Evolutionary conservation across 352 stramenopile species (phyloP).

Genomic region (Phytophthora sp.): DNA sequence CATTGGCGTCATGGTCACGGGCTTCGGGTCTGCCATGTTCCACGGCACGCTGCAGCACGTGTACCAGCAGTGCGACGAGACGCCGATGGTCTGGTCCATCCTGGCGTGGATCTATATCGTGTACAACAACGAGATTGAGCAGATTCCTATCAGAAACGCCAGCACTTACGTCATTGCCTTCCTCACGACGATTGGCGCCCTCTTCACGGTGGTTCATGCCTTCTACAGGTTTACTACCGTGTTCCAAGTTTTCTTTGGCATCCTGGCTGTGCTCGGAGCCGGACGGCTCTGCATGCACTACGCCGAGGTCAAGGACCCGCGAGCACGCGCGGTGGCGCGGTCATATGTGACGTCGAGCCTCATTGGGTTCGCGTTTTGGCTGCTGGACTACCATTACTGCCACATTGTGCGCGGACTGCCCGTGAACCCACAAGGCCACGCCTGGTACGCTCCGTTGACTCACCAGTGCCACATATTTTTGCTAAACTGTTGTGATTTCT

Average conservation of each 20-base stretch:
- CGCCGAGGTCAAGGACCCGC: conserved; percentile 55
- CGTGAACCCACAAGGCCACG: conserved; percentile 81
- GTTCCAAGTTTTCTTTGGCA: conserved; percentile 82
- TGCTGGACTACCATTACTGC: conserved; percentile 87
- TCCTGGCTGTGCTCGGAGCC: conserved; percentile 56
- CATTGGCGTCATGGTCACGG: conserved; percentile 78
- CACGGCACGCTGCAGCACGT: conserved; percentile 85
- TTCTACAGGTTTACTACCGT: conserved; percentile 81
- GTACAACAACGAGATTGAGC: conserved; percentile 75
- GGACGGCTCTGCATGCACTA: conserved; percentile 70
- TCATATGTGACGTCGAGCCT: conserved; percentile 71
- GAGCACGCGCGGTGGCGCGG: conserved; percentile 57
- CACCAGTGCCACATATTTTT: not conserved
- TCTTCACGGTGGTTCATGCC: conserved; percentile 74
- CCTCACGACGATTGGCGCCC: conserved; percentile 59
- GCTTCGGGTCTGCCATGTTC: conserved; percentile 85
- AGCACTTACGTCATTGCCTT: conserved; percentile 48
- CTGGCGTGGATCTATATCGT: conserved; percentile 86
- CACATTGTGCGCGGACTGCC: conserved; percentile 54
- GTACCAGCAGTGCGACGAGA: conserved; percentile 88
- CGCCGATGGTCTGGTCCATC: conserved; percentile 87
- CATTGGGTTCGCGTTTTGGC: conserved; percentile 71
- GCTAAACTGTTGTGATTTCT: conserved; percentile 3
- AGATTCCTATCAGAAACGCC: conserved; percentile 46
- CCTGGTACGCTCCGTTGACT: conserved; percentile 47